Conservation (phyloP, 331 rosid genomes). For the Arachis monticola region DNA sequence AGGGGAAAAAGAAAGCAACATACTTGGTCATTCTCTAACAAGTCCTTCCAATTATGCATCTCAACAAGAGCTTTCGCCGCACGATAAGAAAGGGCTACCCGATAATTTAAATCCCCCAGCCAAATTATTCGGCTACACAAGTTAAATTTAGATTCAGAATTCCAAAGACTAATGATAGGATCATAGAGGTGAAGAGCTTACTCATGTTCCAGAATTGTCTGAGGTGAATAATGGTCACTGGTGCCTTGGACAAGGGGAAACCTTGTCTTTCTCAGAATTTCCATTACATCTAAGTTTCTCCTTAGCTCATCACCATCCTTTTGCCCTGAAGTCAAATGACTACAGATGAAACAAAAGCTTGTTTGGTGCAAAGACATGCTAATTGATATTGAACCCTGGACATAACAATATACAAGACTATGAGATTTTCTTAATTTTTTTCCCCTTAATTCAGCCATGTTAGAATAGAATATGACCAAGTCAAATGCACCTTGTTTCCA, state of each 20-base stretch:
- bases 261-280: constrained; percentile 91
- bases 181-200: constrained; percentile 39
- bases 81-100: constrained; percentile 90
- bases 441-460: constrained; percentile 20
- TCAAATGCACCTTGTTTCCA: constrained; percentile 93
- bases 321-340: constrained; percentile 97
- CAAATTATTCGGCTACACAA: constrained; percentile 81
- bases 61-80: constrained; percentile 94
- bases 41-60: constrained; percentile 90
- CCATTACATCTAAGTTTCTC: constrained; percentile 96
- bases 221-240: constrained; percentile 79
- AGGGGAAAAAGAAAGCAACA: constrained; percentile 36
- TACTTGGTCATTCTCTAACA: constrained; percentile 95
- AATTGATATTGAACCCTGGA: constrained; percentile 96
- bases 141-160: constrained; percentile 27
- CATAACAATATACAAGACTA: constrained; percentile 47
- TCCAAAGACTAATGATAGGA: constrained; percentile 4
- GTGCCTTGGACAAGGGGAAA: constrained; percentile 79
- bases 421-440: constrained; percentile 38
- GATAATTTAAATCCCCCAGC: constrained; percentile 97
- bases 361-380: constrained; percentile 99
- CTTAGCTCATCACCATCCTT: constrained; percentile 96
- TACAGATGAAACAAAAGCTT: constrained; percentile 95
- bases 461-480: constrained; percentile 33
- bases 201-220: constrained; percentile 93